Percentiles rank a stretch among this genome's conserved stretches.
Evolutionary conservation across 768 basidiomycete species (phyloP).

Genomic region (Gelatoporia subvermispora): DNA sequence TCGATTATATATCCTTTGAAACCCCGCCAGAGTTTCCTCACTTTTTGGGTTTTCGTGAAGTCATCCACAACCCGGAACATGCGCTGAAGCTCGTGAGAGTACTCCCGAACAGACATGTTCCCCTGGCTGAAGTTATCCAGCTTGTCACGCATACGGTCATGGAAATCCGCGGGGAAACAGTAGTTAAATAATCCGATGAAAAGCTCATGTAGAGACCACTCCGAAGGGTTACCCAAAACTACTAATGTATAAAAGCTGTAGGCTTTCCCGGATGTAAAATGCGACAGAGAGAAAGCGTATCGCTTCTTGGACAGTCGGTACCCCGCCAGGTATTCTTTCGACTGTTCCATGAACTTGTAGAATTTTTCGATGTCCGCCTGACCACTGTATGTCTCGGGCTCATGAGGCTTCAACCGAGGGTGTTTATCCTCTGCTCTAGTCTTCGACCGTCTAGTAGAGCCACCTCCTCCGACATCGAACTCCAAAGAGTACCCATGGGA

Average conservation of each 20-base stretch:
- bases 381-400: constrained; percentile 10
- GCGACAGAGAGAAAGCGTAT: constrained; percentile 1
- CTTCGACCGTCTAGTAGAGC: too few relatives aligned
- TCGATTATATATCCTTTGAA: too few relatives aligned
- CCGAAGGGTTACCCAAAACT: constrained; percentile 8
- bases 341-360: constrained; percentile 12
- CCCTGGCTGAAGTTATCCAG: background rate
- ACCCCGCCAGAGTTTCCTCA: too few relatives aligned
- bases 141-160: constrained; percentile 6
- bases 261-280: constrained; percentile 16
- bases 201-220: constrained; percentile 12
- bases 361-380: constrained; percentile 3
- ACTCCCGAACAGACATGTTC: constrained; percentile 5
- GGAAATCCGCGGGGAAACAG: constrained; percentile 17
- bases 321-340: constrained; percentile 5
- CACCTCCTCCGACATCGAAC: background rate
- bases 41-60: constrained; percentile 10
- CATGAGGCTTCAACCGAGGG: constrained; percentile 1
- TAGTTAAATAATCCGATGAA: constrained; percentile 18
- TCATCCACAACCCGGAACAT: constrained; percentile 2
- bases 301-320: background rate
- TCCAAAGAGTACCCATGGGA: too few relatives aligned
- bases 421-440: too few relatives aligned
- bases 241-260: constrained; percentile 23
- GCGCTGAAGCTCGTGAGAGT: constrained; percentile 15